Conservation (phyloP, 345 rosid genomes). For the Fremontodendron californicum region DNA sequence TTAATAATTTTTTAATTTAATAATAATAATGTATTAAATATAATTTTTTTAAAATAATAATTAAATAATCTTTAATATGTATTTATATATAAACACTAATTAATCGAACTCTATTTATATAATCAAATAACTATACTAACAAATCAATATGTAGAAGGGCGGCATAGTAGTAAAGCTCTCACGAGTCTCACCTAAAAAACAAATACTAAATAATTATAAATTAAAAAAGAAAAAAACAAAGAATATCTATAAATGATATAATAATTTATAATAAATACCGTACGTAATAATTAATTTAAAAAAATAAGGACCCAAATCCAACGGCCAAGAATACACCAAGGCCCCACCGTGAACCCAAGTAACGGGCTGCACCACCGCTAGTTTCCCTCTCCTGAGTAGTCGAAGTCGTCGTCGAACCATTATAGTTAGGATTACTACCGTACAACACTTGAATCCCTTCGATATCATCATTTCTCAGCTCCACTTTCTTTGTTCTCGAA, state of each 20-base stretch:
- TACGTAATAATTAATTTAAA: constrained; percentile 15
- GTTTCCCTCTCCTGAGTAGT: constrained; percentile 46
- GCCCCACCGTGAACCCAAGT: constrained; percentile 22
- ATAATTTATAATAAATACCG: background rate
- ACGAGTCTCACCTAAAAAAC: too few species aligned
- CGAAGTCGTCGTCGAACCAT: constrained; percentile 40
- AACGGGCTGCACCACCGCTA: constrained; percentile 27
- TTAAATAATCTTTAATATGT: too few species aligned
- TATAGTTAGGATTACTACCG: constrained; percentile 71
- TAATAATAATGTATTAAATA: too few species aligned
- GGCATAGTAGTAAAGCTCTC: too few species aligned
- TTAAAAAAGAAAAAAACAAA: background rate
- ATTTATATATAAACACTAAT: too few species aligned
- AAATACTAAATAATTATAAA: background rate
- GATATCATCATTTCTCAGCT: constrained; percentile 55
- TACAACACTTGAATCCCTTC: constrained; percentile 66
- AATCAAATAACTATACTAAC: too few species aligned
- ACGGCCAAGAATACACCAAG: constrained; percentile 28
- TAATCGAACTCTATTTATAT: too few species aligned
- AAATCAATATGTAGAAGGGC: too few species aligned
- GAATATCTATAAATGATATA: background rate
- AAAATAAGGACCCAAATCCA: constrained; percentile 29
- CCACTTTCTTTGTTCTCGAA: constrained; percentile 58
- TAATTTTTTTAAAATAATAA: too few species aligned
- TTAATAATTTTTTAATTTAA: too few species aligned